phyloP scores from a whole-genome alignment of 2,329 filamentous ascomycete species.

The Chaetoscypha palmicola region DNA sequence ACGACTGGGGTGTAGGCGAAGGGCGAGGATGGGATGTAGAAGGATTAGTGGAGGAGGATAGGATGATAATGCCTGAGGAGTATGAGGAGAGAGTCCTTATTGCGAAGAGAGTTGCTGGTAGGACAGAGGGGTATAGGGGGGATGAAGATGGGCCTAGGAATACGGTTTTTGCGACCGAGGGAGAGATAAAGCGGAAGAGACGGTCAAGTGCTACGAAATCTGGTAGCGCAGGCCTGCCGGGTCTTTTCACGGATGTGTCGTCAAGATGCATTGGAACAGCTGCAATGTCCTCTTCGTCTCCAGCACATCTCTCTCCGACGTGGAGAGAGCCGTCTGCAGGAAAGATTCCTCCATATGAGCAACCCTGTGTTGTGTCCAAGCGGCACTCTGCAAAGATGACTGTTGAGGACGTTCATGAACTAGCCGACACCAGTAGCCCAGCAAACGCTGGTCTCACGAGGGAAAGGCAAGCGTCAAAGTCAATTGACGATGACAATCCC shows the following conservation, averaged over 20 bases:
- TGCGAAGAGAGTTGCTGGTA: not conserved
- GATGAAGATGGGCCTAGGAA: not conserved
- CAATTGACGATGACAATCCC: not conserved
- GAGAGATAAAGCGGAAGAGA: not conserved
- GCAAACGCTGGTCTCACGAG: not conserved
- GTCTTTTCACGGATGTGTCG: not conserved
- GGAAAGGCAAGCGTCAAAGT: no score
- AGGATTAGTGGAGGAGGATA: not conserved
- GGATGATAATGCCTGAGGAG: slow-evolving; percentile 1
- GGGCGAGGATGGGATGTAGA: not conserved
- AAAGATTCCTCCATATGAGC: not conserved
- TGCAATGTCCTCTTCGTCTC: not conserved
- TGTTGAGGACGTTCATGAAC: not conserved
- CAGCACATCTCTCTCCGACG: not conserved
- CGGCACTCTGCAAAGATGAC: not conserved
- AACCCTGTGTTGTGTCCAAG: not conserved
- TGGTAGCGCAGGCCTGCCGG: not conserved
- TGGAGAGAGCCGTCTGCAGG: not conserved
- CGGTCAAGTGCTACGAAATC: not conserved
- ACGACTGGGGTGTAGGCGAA: not conserved
- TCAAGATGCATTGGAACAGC: not conserved
- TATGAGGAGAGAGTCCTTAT: not conserved
- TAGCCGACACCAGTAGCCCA: not conserved
- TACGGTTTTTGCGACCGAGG: not conserved
- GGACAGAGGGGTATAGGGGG: not conserved